Conservation (phyloP, 2,329 filamentous ascomycete genomes). For the Chaetomium sp. region DNA sequence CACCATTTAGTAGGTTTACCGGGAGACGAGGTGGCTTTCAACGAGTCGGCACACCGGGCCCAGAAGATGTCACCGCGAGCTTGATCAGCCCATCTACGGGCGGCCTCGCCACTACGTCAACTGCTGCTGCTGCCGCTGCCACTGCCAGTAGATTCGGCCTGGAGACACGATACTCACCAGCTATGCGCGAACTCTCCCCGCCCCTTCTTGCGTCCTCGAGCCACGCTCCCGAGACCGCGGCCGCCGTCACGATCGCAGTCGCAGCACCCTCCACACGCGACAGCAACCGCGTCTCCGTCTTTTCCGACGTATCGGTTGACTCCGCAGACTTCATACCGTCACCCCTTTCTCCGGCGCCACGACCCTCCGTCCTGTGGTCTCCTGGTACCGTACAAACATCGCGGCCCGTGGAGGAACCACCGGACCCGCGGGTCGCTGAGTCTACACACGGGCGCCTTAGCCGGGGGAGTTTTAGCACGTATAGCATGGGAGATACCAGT, state of each 20-base stretch:
- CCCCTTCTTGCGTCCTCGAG: no score
- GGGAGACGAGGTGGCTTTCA: neutral
- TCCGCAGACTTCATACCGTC: constrained; percentile 13
- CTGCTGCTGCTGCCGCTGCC: neutral
- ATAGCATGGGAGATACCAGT: constrained; percentile 10
- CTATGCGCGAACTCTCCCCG: no score
- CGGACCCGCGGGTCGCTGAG: constrained; percentile 6
- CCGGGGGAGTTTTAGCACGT: constrained; percentile 7
- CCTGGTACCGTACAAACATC: constrained; percentile 6
- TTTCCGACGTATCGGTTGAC: constrained; percentile 5
- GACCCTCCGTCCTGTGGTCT: neutral
- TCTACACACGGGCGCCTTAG: constrained; percentile 1
- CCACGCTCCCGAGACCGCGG: no score
- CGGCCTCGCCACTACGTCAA: neutral
- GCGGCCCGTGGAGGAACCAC: constrained; percentile 3
- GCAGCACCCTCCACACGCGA: neutral
- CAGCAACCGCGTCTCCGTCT: constrained; percentile 9
- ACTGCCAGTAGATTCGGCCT: neutral
- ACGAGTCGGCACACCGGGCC: constrained; percentile 3
- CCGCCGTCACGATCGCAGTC: neutral
- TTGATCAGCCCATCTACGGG: constrained; percentile 5
- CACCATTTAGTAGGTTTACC: constrained; percentile 2
- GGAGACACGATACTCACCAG: neutral
- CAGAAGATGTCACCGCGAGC: constrained; percentile 6
- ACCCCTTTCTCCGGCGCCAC: constrained; percentile 9